Conservation (phyloP, 495 filamentous ascomycete genomes). For the Bacidia rubella region DNA sequence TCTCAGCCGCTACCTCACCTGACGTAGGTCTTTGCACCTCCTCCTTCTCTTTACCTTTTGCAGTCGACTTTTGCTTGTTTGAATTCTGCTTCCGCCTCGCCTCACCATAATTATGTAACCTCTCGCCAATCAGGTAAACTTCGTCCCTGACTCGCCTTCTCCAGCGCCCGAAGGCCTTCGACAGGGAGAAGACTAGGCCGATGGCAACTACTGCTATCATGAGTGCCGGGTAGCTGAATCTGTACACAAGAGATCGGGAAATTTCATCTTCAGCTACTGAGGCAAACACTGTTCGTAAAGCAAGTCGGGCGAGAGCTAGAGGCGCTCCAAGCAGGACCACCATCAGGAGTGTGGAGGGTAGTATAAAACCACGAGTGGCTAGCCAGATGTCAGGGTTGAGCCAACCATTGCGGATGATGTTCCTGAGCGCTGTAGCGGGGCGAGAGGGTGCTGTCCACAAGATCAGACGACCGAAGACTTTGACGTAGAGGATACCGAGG, state of each 20-base stretch:
- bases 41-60: constrained; percentile 9
- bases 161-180: constrained; percentile 55
- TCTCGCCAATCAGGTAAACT: constrained; percentile 88
- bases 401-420: constrained; percentile 67
- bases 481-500: constrained; percentile 80
- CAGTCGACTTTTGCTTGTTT: not conserved
- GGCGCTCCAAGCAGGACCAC: constrained; percentile 46
- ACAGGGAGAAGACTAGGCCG: constrained; percentile 29
- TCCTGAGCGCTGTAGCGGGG: constrained; percentile 56
- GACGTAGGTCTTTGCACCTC: not conserved
- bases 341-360: constrained; percentile 53
- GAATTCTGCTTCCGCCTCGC: constrained; percentile 13
- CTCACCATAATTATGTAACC: constrained; percentile 84
- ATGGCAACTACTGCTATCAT: constrained; percentile 35
- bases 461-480: constrained; percentile 62
- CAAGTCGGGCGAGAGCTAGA: constrained; percentile 31
- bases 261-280: constrained; percentile 25
- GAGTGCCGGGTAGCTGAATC: constrained; percentile 56
- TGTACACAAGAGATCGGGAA: constrained; percentile 45
- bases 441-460: constrained; percentile 50
- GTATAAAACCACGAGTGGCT: constrained; percentile 68
- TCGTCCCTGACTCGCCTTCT: constrained; percentile 76
- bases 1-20: not conserved
- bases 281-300: constrained; percentile 31
- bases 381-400: constrained; percentile 63